Base-by-base conservation (phyloP, 2,329 filamentous ascomycete genomes). In the Penicillium nordicum region DNA sequence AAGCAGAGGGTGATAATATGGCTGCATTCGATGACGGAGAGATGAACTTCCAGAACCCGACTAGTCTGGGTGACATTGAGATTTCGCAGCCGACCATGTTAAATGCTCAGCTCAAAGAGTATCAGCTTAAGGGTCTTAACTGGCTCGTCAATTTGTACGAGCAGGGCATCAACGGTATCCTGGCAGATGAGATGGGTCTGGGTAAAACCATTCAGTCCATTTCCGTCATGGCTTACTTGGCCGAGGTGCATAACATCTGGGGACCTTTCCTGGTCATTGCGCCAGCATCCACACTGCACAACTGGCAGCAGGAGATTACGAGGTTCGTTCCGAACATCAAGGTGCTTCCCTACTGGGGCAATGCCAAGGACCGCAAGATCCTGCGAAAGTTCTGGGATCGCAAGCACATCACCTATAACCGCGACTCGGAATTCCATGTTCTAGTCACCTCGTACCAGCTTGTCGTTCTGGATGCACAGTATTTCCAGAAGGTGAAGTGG, bases 41-140 rank as follows among this genome's bases (percentile, higher is more conserved):
- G 77, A 90, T 99, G 89, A 99, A 99, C 78, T 99, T 99, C 81
- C 94, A 99, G 78, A 97, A 99, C 72, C 94, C 94, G 0, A 94
- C 92, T 4, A 94, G 93, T 69, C 82, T 99, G 67, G 93, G 93
- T 67, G 92, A 94, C 67, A 91, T 96, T 64, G 90, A 96, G 69
- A 91, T 99, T 55, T 88, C 92, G 61, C 94, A 99, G 72, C 94
- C 94, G 9, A 95, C 92, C 76, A 86, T 97, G 77, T 84, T 99
- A 69, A 92, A 90, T 62, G 90, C 92, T 50, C 90, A 96, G 72
- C 85, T 99, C 69, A 99, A 99, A 74, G 94, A 99, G 74, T 99
- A 99, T 77, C 94, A 99, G 79, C 81, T 99, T 72, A 99, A 99
- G 80, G 94, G 94, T 77, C 89, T 99, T 73, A 99, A 97, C 72